Evolutionary conservation across 2,329 filamentous ascomycete species (phyloP).

Genomic region (Monilinia aucupariae): DNA sequence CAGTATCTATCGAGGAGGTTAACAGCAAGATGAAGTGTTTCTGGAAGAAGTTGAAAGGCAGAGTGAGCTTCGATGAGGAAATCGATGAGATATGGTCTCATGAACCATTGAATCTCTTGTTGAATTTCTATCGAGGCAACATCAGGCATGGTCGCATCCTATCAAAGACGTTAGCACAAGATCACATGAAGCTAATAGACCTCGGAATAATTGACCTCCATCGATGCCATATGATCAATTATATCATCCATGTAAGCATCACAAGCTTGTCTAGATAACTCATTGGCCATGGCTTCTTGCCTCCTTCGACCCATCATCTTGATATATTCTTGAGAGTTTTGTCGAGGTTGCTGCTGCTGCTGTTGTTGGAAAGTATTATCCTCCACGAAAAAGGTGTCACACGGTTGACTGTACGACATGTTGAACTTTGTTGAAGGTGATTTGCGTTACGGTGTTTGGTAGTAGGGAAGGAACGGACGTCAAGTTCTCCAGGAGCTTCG

Average conservation of each 20-base stretch:
- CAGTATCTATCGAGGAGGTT: constrained; percentile 98
- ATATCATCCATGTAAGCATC: constrained; percentile 95
- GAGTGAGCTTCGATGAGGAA: constrained; percentile 96
- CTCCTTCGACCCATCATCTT: constrained; percentile 74
- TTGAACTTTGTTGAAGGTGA: constrained; percentile 19
- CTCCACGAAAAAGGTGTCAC: constrained; percentile 65
- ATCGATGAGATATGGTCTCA: constrained; percentile 96
- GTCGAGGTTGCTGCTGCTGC: constrained; percentile 21
- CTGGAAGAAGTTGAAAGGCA: constrained; percentile 86
- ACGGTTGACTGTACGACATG: constrained; percentile 43
- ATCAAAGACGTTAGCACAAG: constrained; percentile 32
- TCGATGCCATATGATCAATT: constrained; percentile 86
- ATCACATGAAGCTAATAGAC: constrained; percentile 12
- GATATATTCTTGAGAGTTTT: constrained; percentile 61
- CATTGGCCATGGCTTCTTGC: constrained; percentile 82
- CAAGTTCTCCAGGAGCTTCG: constrained; percentile 38
- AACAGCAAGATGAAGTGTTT: constrained; percentile 92
- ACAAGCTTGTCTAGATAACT: constrained; percentile 76
- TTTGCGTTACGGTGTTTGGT: constrained; percentile 16
- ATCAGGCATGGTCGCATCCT: constrained; percentile 85
- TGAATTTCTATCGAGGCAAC: constrained; percentile 98
- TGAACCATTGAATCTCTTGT: constrained; percentile 99
- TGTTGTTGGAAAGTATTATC: constrained; percentile 36
- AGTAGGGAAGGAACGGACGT: constrained; percentile 33
- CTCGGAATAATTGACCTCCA: constrained; percentile 58